Base-by-base conservation (phyloP, 371 early-diverging fungal genomes). In the Umbelopsis sp. region DNA sequence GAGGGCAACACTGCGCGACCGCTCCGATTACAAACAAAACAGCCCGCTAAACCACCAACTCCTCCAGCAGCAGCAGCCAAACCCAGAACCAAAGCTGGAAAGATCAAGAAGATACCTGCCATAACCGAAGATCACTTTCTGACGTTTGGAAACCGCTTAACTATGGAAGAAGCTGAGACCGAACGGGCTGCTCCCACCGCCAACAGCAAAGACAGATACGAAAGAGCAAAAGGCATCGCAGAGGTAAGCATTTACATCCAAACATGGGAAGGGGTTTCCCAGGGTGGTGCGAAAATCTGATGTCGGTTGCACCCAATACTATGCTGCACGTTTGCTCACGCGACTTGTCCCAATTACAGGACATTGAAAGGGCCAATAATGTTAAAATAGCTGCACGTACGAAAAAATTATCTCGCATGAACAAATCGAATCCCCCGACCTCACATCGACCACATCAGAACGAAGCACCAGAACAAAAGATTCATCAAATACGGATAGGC, bases 401-500 rank as follows among this genome's bases (percentile, higher is more conserved):
- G 16, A 57, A 57, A 35, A 57, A 12, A 2, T 10, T 57, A 35
- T 29, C 57, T 18, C 32, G 29, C 14, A 57, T 32, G 35, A 57
- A 32, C 37, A 29, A 57, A 16, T 11, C 29, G 10, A 11, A 14
- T 11, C 11, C 57, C 35, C 16, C 57, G 8, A 16, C 57, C 14
- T 10, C 57, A 35, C 35, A 57, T 57, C 57, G 57, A 35, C 57
- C 57, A 11, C 57, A 57, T 18, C 57, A 24, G 14, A 25, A 12
- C 3, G 57, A 57, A 4, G 32, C 29, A 16, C 32, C 16, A 18
- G 57, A 57, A 46, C 80, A 73, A 70, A 84, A 69, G 70, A 92
- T 97, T 53, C 83, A 91, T 57, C 83, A 86, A 63, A 91, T 99
- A 52, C 82, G 77, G 12, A 86, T 99, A 64, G 97, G 99, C 5